Base-by-base conservation (phyloP, 2,329 filamentous ascomycete genomes). In the Pseudogymnoascus sp. region DNA sequence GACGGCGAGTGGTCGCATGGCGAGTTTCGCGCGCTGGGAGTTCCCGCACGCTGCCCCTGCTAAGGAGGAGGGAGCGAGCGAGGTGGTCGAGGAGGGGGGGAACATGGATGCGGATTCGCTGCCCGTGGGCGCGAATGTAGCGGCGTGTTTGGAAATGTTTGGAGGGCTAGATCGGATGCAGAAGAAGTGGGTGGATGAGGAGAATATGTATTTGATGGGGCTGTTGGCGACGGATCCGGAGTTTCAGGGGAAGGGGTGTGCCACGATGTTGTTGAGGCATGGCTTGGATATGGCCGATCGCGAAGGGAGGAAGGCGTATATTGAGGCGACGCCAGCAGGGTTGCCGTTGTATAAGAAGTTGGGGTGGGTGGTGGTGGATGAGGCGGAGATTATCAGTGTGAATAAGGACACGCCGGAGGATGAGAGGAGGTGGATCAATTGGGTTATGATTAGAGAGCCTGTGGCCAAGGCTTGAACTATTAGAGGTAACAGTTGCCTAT, bases 261-360 rank as follows among this genome's bases (percentile, higher is more conserved):
- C 65, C 1, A 70, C 64, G 38, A 71, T 70, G 38, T 62, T 77
- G 20, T 63, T 77, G 35, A 63, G 63, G 12, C 69, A 74, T 36
- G 71, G 72, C 58, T 64, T 76, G n/a, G 69, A 67, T 5, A 62
- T 73, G 11, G 74, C 75, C 4, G 74, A 76, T 60, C 57, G 62
- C 3, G 68, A 70, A 28, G 70, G 69, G 2, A 66, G 71, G 53
- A 70, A 65, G 60, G 64, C 66, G 1, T 76, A 75, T 61, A 68
- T 77, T 30, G 75, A 77, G 64, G 73, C 74, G n/a, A 75, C 75
- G 7, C 62, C 66, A 1, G 65, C 64, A 0, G 75, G 74, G 2
- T 69, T 68, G 58, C 70, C 70, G 9, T 22, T 78, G 12, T 78
- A 78, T 62, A 66, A 69, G 64, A 73, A 72, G 63, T 59, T 74